Base-by-base conservation (phyloP, 495 filamentous ascomycete genomes). In the Cetradonia linearis region DNA sequence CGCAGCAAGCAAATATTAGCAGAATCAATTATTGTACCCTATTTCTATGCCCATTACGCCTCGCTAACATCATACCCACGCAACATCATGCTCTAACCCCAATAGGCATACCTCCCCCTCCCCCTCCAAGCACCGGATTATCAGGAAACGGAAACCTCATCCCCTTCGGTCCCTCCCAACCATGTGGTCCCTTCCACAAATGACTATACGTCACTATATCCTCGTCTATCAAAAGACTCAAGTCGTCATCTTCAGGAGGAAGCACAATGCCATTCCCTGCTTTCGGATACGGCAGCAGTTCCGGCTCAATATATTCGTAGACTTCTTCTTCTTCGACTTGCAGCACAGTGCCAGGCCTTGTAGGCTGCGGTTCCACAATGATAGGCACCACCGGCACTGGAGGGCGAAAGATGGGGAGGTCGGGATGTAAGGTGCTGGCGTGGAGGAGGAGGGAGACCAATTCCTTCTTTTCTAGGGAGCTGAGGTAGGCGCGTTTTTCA, bases 221-320 rank as follows among this genome's bases (percentile, higher is more conserved):
- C 23, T 75, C 74, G 62, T 81, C 78, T 7, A 68, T 65, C 33
- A 81, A 52, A 18, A 80, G 72, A 44, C 72, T 69, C 31, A 77
- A 62, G 60, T 78, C 76, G 3, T 69, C 69, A 62, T 78, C 77
- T 3, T 70, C 65, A 8, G 62, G 55, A 8, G 76, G 65, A 2
- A 75, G 66, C 7, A 62, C 56, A 30, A 79, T 70, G 8, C 77
- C 78, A 62, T 79, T 79, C 3, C 86, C 87, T 16, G 83, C 72
- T 64, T 81, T 80, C 1, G 87, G 86, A 73, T 88, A 88, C 10
- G 83, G 72, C 25, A 83, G 75, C 46, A 80, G 81, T 40, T 80
- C 77, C 25, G 70, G 67, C 30, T 65, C 63, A 13, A 61, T 49
- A 40, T 72, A 69, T 53, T 74, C 71, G 16, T 54, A 54, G 13